phyloP scores from a whole-genome alignment of 176 grass and related monocot genomes.

The Melocanna baccifera region DNA sequence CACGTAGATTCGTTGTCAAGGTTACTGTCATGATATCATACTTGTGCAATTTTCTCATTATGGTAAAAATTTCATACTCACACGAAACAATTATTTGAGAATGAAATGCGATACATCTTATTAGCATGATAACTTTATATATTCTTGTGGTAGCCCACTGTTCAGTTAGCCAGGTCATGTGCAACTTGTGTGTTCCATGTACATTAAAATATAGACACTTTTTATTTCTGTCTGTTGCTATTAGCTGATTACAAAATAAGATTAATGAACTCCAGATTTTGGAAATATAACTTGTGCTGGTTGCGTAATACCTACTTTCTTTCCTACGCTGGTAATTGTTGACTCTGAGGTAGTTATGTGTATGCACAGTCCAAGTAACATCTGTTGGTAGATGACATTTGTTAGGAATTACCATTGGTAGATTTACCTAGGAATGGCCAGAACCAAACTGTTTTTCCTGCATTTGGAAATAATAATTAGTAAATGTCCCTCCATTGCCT shows the following conservation, averaged over 20 bases:
- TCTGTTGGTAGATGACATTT: background rate
- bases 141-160: background rate
- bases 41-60: background rate
- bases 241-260: background rate
- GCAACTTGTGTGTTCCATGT: background rate
- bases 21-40: background rate
- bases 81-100: background rate
- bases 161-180: background rate
- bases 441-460: background rate
- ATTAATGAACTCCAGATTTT: slow-evolving; percentile 2
- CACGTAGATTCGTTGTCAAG: slow-evolving; percentile 1
- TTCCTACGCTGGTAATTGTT: background rate
- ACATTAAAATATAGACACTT: background rate
- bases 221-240: background rate
- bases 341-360: background rate
- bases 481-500: background rate
- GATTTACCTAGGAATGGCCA: background rate
- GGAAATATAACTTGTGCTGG: background rate
- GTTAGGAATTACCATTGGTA: background rate
- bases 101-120: background rate
- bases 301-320: background rate
- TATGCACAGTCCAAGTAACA: background rate
- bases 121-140: slow-evolving; percentile 10
- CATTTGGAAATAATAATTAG: background rate
- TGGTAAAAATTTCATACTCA: background rate